Evolutionary conservation across 2,329 filamentous ascomycete species (phyloP).

Genomic region (Cladorrhinum sp.): DNA sequence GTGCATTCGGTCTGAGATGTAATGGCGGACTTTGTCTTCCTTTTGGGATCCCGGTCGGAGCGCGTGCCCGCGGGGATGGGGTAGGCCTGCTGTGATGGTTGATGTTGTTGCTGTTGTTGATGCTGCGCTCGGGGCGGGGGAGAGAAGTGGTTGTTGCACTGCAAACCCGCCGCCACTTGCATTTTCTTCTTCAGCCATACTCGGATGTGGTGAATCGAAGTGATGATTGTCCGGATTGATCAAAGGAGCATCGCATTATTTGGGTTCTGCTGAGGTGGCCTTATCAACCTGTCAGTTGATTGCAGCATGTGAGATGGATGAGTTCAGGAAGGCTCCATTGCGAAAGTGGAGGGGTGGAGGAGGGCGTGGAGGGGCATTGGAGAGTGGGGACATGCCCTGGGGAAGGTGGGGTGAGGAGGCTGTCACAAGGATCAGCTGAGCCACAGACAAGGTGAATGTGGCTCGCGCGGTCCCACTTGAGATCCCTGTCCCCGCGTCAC

Average conservation of each 20-base stretch:
- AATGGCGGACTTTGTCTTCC: conserved; percentile 58
- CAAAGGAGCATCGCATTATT: conserved; percentile 23
- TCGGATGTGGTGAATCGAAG: not conserved
- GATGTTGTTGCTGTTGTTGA: conserved; percentile 44
- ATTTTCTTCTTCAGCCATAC: conserved; percentile 19
- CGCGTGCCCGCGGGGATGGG: conserved; percentile 53
- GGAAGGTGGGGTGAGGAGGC: conserved; percentile 4
- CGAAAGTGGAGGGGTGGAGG: not conserved
- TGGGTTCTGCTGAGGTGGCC: not conserved
- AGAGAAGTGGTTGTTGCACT: conserved; percentile 45
- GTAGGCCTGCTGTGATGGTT: conserved; percentile 41
- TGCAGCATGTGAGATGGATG: not conserved
- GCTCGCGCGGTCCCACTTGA: not conserved
- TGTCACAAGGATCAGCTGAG: conserved; percentile 3
- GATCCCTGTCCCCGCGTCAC: conserved; percentile 8
- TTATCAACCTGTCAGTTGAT: not conserved
- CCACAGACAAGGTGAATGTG: not conserved
- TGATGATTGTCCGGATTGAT: not conserved
- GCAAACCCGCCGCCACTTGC: conserved; percentile 51
- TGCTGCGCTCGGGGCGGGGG: conserved; percentile 51
- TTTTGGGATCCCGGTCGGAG: conserved; percentile 56
- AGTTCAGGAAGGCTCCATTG: not conserved
- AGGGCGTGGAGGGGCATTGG: not conserved
- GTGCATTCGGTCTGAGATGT: conserved; percentile 52
- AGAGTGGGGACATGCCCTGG: not conserved